phyloP scores from a whole-genome alignment of 805 yeast species.

The Kodamaea lidongshanica region DNA sequence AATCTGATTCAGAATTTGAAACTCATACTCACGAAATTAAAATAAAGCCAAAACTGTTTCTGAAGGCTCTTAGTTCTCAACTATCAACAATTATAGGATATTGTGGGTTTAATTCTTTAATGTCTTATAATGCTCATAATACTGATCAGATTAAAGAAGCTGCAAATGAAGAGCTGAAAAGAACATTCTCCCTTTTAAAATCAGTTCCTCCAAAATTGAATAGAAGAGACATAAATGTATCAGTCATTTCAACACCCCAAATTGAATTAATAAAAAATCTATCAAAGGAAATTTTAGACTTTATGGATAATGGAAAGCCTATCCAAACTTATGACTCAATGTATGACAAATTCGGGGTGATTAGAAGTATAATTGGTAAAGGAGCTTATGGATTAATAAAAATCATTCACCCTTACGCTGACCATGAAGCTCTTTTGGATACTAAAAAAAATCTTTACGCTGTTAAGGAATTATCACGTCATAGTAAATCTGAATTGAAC shows the following conservation, averaged over 20 bases:
- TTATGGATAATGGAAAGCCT: slow-evolving; percentile 11
- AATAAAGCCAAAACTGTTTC: slow-evolving; percentile 11
- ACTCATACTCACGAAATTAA: slow-evolving; percentile 25
- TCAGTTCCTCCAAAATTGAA: slow-evolving; percentile 5
- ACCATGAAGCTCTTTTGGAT: slow-evolving; percentile 2
- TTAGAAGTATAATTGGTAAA: slow-evolving; percentile 35
- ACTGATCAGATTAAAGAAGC: slow-evolving; percentile 13
- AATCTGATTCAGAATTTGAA: slow-evolving; percentile 18
- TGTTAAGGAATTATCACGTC: slow-evolving; percentile 27
- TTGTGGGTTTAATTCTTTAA: slow-evolving; percentile 23
- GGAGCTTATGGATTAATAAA: slow-evolving; percentile 47
- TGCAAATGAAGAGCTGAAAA: slow-evolving; percentile 30
- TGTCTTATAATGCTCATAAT: slow-evolving; percentile 12
- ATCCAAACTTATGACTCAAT: slow-evolving; percentile 7
- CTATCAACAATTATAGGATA: slow-evolving; percentile 29
- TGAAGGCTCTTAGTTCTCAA: slow-evolving; percentile 16
- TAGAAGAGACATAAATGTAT: slow-evolving; percentile 15
- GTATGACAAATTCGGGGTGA: slow-evolving; percentile 29
- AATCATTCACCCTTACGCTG: slow-evolving; percentile 23
- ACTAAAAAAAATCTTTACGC: slow-evolving; percentile 17
- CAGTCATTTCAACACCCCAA: slow-evolving; percentile 28
- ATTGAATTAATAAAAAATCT: slow-evolving; percentile 18
- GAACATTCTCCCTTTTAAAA: slow-evolving; percentile 26
- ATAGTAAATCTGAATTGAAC: slow-evolving; percentile 18
- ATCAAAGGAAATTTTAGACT: slow-evolving; percentile 13